Evolutionary conservation across 2,329 filamentous ascomycete species (phyloP).

Genomic region (Akanthomyces muscarius): DNA sequence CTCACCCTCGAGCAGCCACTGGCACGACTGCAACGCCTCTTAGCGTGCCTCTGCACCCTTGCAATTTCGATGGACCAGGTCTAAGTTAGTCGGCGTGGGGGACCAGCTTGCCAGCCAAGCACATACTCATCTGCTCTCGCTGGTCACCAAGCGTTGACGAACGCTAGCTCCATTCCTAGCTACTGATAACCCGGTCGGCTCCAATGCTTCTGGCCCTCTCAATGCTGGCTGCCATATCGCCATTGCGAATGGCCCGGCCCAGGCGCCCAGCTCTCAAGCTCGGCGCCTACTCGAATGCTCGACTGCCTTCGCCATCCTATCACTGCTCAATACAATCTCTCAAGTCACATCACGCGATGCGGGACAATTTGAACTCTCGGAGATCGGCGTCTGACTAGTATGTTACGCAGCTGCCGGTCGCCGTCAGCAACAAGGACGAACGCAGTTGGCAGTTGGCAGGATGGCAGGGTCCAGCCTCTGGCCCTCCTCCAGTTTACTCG

Average conservation of each 20-base stretch:
- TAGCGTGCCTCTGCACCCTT: not conserved
- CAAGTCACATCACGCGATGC: not conserved
- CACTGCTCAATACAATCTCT: not conserved
- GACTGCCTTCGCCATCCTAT: not conserved
- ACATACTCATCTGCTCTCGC: not conserved
- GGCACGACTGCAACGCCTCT: slow-evolving; percentile 2
- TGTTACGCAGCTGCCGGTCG: not conserved
- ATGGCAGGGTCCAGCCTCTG: not conserved
- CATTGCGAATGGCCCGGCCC: not conserved
- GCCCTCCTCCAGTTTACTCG: not conserved
- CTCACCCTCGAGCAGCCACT: not conserved
- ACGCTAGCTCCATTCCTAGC: not conserved
- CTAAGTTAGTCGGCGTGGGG: slow-evolving; percentile 2
- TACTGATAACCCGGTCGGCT: not conserved
- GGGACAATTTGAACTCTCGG: not conserved
- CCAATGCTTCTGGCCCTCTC: not conserved
- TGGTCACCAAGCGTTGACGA: not conserved
- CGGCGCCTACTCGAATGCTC: not conserved
- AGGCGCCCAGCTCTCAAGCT: not conserved
- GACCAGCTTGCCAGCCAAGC: not conserved
- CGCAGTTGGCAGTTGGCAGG: not conserved
- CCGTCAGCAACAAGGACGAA: slow-evolving; percentile 7
- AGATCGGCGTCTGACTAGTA: slow-evolving; percentile 13
- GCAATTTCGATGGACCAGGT: slow-evolving; percentile 2
- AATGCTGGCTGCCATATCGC: not conserved